Evolutionary conservation across 1,284 basidiomycete genomes (phyloP), one percentile per base, ranked within the genome.

Genomic region (Xerocomus nothofagi): DNA sequence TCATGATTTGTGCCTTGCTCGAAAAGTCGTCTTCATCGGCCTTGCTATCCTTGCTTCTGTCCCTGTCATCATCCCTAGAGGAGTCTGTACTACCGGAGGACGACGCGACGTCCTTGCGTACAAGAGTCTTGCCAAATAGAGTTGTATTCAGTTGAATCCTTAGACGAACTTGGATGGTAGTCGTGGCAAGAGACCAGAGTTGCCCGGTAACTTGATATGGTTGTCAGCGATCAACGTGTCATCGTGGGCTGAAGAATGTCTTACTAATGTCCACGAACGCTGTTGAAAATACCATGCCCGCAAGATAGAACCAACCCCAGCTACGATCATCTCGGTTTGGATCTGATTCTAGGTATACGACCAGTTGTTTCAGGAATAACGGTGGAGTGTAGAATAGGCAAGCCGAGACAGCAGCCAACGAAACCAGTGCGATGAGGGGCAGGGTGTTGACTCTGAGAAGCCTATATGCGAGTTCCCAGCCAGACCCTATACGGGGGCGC

Each of bases 1-100:
- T 84, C 79, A 88, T 84, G 56, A 89, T 86, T 70, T 95, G 91
- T 9, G 89, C 86, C 69, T 96, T 96, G 62, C 86, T 92, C 9
- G 84, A 89, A 60, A 96, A 92, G 39, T 87, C 86, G 39, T 90
- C 88, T 10, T 88, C 82, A 8, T 79, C 75, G 12, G 79, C 73
- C 31, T 73, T 69, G 42, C 44, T 55, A 18, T 70, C 68, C 32
- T 68, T 68, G 24, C 51, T 58, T 27, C 63, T 69, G 9, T 63
- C 60, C 37, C 68, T 64, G 39, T 60, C 63, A 1, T 57, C 52
- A 21, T 57, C 53, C 44, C 52, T 62, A 14, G 44, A 55, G 20
- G 61, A 60, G n/a, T 61, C 57, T 15, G 50, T 51, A n/a, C 62
- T 34, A 47, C 69, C 42, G 9, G 80, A 66, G 14, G 82, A 80